Evolutionary conservation across 2,329 filamentous ascomycete genomes (phyloP).

Genomic region (Myriosclerotinia scirpicola): DNA sequence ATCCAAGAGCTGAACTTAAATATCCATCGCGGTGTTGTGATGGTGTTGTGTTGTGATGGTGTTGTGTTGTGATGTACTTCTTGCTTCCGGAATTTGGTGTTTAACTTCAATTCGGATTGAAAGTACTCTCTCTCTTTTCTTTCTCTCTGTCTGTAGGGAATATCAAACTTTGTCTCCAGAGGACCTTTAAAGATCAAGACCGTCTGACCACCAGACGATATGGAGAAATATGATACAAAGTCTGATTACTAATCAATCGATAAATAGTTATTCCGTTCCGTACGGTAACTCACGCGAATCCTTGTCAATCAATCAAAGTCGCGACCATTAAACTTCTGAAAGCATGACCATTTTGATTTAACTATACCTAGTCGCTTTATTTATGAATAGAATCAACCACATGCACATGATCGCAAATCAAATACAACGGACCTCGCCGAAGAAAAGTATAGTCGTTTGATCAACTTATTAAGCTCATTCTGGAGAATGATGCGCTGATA

Average conservation of each 20-base stretch:
- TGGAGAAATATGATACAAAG: too few relatives aligned
- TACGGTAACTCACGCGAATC: background rate
- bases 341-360: slow-evolving; percentile 10
- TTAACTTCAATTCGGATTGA: too few relatives aligned
- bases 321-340: slow-evolving; percentile 5
- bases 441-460: slow-evolving; percentile 19
- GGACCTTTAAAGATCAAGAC: too few relatives aligned
- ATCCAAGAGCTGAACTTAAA: background rate
- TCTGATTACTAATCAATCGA: background rate
- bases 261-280: slow-evolving; percentile 14
- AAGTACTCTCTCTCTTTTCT: too few relatives aligned
- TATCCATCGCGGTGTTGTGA: too few relatives aligned
- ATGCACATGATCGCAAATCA: slow-evolving; percentile 14
- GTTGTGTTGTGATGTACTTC: too few relatives aligned
- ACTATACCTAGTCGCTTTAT: background rate
- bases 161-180: too few relatives aligned
- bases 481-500: slow-evolving; percentile 30
- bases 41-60: too few relatives aligned
- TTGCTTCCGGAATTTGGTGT: too few relatives aligned
- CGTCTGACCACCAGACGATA: too few relatives aligned
- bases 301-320: slow-evolving; percentile 16
- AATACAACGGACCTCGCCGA: background rate
- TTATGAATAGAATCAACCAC: background rate
- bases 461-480: background rate
- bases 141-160: too few relatives aligned